A percentile compares a stretch with the other conserved stretches of the same genome.
phyloP scores from a whole-genome alignment of 1,139 yeast species.

The Hyphopichia buzzinii region DNA sequence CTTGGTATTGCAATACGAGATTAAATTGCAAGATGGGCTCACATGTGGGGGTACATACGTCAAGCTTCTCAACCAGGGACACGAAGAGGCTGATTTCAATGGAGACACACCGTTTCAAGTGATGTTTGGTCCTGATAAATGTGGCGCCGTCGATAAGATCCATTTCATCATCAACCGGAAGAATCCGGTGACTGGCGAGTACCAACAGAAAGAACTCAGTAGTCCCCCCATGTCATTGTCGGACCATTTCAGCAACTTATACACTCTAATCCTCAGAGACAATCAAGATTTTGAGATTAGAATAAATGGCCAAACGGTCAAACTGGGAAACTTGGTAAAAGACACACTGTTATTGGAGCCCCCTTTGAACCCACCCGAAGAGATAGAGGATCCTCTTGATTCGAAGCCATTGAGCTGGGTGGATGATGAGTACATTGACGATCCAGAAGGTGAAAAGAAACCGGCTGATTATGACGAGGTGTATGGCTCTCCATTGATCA shows the following conservation, averaged over 20 bases:
- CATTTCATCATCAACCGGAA: slow-evolving; percentile 68
- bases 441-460: slow-evolving; percentile 58
- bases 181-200: slow-evolving; percentile 52
- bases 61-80: slow-evolving; percentile 59
- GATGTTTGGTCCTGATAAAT: slow-evolving; percentile 94
- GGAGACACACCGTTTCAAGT: slow-evolving; percentile 72
- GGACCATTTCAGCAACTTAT: slow-evolving; percentile 59
- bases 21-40: slow-evolving; percentile 73
- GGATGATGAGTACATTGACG: slow-evolving; percentile 60
- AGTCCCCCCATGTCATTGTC: slow-evolving; percentile 65
- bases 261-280: slow-evolving; percentile 69
- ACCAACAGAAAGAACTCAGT: slow-evolving; percentile 68
- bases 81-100: slow-evolving; percentile 41
- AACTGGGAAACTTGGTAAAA: slow-evolving; percentile 63
- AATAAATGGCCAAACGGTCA: slow-evolving; percentile 71
- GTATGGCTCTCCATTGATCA: slow-evolving; percentile 53
- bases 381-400: slow-evolving; percentile 61
- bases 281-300: slow-evolving; percentile 74
- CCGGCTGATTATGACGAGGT: slow-evolving; percentile 82
- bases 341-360: slow-evolving; percentile 55
- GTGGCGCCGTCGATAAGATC: slow-evolving; percentile 77
- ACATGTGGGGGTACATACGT: slow-evolving; percentile 88
- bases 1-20: slow-evolving; percentile 84
- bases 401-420: slow-evolving; percentile 80
- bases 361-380: slow-evolving; percentile 59